Evolutionary conservation across 225 moss, liverwort and hornwort genomes (phyloP), one percentile per base, ranked within the genome.

Genomic region (Asterella californica): DNA sequence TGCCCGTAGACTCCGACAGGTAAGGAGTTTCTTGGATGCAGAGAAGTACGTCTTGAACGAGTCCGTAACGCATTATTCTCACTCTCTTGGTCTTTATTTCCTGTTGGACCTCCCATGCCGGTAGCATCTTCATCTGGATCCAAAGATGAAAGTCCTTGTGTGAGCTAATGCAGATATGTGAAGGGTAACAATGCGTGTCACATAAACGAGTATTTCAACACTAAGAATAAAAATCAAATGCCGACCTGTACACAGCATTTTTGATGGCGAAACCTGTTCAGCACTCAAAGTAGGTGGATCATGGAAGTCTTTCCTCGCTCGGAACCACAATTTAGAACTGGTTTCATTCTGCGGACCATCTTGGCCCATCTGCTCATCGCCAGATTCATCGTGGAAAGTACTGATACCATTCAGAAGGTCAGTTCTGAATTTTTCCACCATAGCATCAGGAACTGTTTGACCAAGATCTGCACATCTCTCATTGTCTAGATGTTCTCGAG

Each of bases 31-130:
- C 72, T 79, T 4, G 64, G 54, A 19, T 79, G 76, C 32, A 64
- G n/a, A 4, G 65, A n/a, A 54, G 62, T 69, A 38, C 83, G 77
- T 64, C 12, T 79, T 38, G 83, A 73, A 50, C 82, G 80, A 57
- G 72, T 82, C 76, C 79, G 55, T 36, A 77, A 53, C 11, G 45
- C 47, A 8, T 83, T 77, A 46, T 34, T 68, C 10, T 71, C 76
- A 38, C 72, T 77, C 65, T 65, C 73, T 68, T 54, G 73, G 34
- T 47, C 42, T 53, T 14, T 79, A 18, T 8, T 54, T 17, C 68
- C 52, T 36, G 24, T 75, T 33, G 70, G 48, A 22, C 73, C 74
- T 29, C 33, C 78, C 25, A 29, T 30, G 25, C 57, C 81, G 66
- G 22, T 17, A 48, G 10, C 62, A 32, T 52, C 75, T 69, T 25